Conservation (phyloP, 163 green algal species). For the Scenedesmus sp. region DNA sequence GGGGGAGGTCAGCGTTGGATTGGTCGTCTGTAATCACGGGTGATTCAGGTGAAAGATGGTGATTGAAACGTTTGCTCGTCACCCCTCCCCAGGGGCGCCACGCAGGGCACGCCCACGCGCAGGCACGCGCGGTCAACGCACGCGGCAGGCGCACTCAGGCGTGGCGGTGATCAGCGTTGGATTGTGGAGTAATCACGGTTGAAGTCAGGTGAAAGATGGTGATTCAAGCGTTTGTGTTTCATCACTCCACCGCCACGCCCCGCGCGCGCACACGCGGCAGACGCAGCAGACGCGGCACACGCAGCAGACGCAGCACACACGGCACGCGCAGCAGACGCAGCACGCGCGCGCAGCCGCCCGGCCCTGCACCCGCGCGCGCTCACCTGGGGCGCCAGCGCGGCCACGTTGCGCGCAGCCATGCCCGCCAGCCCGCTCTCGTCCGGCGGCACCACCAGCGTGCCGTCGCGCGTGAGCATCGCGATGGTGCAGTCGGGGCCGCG, state of each 20-base stretch:
- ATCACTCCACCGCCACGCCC: conserved; percentile 46
- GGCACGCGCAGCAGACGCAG: not conserved
- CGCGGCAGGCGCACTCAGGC: not conserved
- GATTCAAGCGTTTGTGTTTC: conserved; percentile 50
- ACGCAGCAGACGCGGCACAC: not conserved
- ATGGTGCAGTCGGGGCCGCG: conserved; percentile 81
- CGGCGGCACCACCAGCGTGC: conserved; percentile 73
- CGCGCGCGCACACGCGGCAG: not conserved
- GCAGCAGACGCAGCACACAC: not conserved
- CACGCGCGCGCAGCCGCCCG: not conserved
- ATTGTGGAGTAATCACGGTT: conserved; percentile 33
- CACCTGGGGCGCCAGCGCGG: conserved; percentile 68
- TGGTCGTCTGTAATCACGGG: conserved; percentile 42
- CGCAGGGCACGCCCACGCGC: not conserved
- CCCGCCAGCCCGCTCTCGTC: conserved; percentile 64
- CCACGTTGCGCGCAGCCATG: conserved; percentile 66
- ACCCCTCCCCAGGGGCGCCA: not conserved
- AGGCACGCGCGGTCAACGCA: not conserved
- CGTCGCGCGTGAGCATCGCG: conserved; percentile 73
- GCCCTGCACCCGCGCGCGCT: not conserved
- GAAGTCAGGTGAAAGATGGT: conserved; percentile 61
- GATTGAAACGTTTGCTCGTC: conserved; percentile 47
- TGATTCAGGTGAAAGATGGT: conserved; percentile 56
- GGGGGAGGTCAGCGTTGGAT: conserved; percentile 41
- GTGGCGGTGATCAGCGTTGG: conserved; percentile 21